These are phyloP conservation scores for Trichoderma parareesei DNA, from an alignment of 495 filamentous ascomycete genomes.

Conservation along the genomic window DNA sequence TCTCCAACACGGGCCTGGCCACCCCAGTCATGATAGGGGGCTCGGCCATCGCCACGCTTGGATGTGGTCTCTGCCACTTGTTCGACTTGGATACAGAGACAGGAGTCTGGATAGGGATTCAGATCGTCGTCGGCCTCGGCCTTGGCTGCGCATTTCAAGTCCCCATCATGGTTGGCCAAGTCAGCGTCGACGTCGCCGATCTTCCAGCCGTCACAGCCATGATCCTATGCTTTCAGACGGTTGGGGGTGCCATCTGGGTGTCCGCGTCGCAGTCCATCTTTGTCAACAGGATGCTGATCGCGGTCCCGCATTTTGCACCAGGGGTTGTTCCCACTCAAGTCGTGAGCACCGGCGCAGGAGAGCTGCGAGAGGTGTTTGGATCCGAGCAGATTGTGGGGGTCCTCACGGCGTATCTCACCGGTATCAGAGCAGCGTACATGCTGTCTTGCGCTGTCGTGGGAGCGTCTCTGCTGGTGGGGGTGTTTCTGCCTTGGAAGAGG, in stretches of 20 bases:
- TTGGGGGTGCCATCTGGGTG: conserved; percentile 44
- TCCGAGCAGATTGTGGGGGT: conserved; percentile 39
- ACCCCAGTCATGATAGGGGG: conserved; percentile 28
- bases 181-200: conserved; percentile 34
- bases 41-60: conserved; percentile 19
- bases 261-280: conserved; percentile 43
- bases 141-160: conserved; percentile 50
- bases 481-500: conserved; percentile 15
- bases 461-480: conserved; percentile 17
- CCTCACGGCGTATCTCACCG: conserved; percentile 49
- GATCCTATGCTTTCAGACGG: conserved; percentile 42
- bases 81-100: conserved; percentile 30
- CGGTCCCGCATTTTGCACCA: conserved; percentile 31
- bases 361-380: conserved; percentile 39
- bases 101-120: conserved; percentile 53
- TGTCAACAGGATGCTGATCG: conserved; percentile 31
- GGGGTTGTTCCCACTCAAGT: conserved; percentile 33
- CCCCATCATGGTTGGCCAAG: conserved; percentile 42
- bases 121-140: conserved; percentile 51
- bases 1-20: conserved; percentile 25
- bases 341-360: conserved; percentile 42
- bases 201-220: conserved; percentile 46
- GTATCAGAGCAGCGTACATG: conserved; percentile 40
- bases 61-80: conserved; percentile 35
- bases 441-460: conserved; percentile 30